Evolutionary conservation across 345 rosid genomes (phyloP), one percentile per base, ranked within the genome.

Genomic region (Mercurialis annua): DNA sequence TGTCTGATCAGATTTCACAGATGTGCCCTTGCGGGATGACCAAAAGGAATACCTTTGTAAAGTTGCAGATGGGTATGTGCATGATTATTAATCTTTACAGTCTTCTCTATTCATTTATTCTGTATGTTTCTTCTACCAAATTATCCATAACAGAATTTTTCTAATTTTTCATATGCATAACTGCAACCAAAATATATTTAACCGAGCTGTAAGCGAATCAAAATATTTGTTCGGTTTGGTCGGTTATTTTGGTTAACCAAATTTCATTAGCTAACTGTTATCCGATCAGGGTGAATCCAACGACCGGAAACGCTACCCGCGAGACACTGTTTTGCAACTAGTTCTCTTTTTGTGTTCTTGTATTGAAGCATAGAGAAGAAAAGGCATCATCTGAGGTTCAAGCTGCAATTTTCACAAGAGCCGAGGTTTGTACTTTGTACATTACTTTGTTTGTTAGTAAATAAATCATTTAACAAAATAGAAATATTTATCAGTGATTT

Each of bases 1-100:
- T 42, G 6, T 64, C 64, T 42, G 64, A 62, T 69, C 81, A 93
- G 97, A 93, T 69, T 93, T 93, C 86, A 89, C 98, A 40, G 98
- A 93, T 72, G 97, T 90, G 65, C 96, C 92, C 49, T 62, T 89
- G 70, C 83, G 98, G 79, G 96, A 93, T 3, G 97, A 93, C 76
- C 98, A 93, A 77, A 77, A 91, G 23, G 88, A 71, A 66, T 86
- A 93, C 62, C 92, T 90, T 51, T 93, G 98, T 82, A 86, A 88
- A 84, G 60, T 81, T 29, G 98, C 97, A 0, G 90, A 93, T 62
- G 95, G 97, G 98, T 90, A 84, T 71, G 78, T 38, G 30, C 43
- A 44, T 43, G 43, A 67, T 67, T 61, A 11, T 14, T 20, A 12
- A 64, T 5, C 8, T 43, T 42, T 52, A n/a, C n/a, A n/a, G n/a